Percentiles rank a stretch among this genome's conserved stretches.
Evolutionary conservation across 345 rosid species (phyloP).

Genomic region (Luvunga scandens): DNA sequence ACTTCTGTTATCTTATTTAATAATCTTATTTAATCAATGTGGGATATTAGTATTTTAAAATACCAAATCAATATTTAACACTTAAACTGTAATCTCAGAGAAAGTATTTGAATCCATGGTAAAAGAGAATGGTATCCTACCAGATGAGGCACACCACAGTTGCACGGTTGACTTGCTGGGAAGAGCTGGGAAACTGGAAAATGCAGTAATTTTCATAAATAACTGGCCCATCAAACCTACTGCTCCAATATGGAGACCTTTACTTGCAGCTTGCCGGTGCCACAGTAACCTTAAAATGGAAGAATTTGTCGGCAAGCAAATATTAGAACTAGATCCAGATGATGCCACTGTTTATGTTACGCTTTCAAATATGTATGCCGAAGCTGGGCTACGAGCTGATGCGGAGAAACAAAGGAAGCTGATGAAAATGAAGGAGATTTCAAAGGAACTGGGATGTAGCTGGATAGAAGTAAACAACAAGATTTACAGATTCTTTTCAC

Average conservation of each 20-base stretch:
- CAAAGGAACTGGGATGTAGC: conserved; percentile 27
- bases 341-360: conserved; percentile 24
- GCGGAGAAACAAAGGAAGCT: conserved; percentile 24
- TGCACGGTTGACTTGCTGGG: conserved; percentile 32
- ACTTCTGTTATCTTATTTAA: too few relatives aligned
- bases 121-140: conserved; percentile 13
- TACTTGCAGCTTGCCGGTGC: conserved; percentile 33
- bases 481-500: conserved; percentile 27
- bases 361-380: conserved; percentile 24
- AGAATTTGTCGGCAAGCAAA: conserved; percentile 19
- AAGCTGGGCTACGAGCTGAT: conserved; percentile 4
- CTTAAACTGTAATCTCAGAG: too few relatives aligned
- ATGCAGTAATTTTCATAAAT: conserved; percentile 21
- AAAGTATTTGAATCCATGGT: conserved; percentile 28
- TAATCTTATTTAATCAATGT: too few relatives aligned
- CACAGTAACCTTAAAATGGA: conserved; percentile 24
- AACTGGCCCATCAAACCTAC: conserved; percentile 27
- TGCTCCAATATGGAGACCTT: conserved; percentile 28
- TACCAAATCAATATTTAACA: too few relatives aligned
- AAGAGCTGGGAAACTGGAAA: conserved; percentile 28
- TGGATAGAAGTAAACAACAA: conserved; percentile 27
- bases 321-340: conserved; percentile 18
- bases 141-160: conserved; percentile 31
- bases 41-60: too few relatives aligned
- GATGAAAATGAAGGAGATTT: conserved; percentile 12